Conservation (phyloP, 208 protist genomes). For the Plasmodiophora brassicae region DNA sequence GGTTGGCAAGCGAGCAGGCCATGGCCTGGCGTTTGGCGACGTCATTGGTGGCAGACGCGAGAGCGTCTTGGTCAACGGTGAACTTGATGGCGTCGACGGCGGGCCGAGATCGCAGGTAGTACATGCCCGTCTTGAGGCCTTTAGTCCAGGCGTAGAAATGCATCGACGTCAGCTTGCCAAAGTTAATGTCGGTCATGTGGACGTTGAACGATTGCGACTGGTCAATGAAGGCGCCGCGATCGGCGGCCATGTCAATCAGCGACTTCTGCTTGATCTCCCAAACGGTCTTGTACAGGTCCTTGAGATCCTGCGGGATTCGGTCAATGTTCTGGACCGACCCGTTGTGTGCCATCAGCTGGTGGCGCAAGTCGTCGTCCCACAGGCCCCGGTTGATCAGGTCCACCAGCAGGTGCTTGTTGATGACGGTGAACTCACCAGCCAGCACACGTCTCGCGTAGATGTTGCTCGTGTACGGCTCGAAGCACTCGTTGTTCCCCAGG, state of each 20-base stretch:
- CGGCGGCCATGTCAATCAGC: constrained; percentile 97
- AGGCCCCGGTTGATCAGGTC: constrained; percentile 45
- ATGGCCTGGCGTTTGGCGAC: not conserved
- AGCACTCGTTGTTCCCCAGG: constrained; percentile 97
- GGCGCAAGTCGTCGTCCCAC: constrained; percentile 70
- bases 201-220: constrained; percentile 97
- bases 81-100: constrained; percentile 99
- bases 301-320: constrained; percentile 85
- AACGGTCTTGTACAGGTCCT: constrained; percentile 93
- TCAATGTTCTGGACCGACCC: constrained; percentile 86
- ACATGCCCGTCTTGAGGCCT: constrained; percentile 99
- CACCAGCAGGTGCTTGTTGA: constrained; percentile 77
- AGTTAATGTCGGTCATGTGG: constrained; percentile 88
- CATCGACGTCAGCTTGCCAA: constrained; percentile 94
- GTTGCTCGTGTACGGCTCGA: constrained; percentile 98
- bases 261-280: constrained; percentile 96
- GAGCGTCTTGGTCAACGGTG: constrained; percentile 82
- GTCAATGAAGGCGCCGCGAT: constrained; percentile 96
- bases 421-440: constrained; percentile 95
- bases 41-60: constrained; percentile 40
- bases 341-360: constrained; percentile 87
- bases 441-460: constrained; percentile 95
- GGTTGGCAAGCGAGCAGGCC: constrained; percentile 52
- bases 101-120: constrained; percentile 92
- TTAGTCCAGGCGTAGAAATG: constrained; percentile 97